Evolutionary conservation across 306 rosid species (phyloP).

Genomic region (Fragaria vesca): DNA sequence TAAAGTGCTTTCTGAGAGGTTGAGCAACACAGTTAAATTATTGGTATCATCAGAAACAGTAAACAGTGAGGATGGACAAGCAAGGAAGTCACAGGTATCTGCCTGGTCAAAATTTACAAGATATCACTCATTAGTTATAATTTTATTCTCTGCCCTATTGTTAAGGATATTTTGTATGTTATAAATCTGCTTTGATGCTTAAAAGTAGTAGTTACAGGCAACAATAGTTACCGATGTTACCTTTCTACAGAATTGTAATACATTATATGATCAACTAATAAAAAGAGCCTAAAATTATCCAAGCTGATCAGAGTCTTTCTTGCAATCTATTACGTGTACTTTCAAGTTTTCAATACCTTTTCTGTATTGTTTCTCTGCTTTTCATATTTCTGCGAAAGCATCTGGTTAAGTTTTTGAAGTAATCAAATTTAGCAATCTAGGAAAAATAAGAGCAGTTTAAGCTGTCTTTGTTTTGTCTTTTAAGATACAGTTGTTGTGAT

Average conservation of each 20-base stretch:
- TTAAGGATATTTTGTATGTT: conserved; percentile 38
- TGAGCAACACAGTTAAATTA: conserved; percentile 50
- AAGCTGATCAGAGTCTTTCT: background rate
- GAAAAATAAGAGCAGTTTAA: conserved; percentile 20
- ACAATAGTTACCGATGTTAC: background rate
- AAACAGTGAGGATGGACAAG: conserved; percentile 32
- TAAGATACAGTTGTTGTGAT: conserved; percentile 50
- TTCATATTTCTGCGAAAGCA: background rate
- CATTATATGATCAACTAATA: background rate
- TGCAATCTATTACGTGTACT: background rate
- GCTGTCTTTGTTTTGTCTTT: conserved; percentile 25
- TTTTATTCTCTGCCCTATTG: conserved; percentile 41
- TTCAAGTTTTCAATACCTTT: background rate
- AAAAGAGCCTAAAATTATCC: background rate
- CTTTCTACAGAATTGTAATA: background rate
- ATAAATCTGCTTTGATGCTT: conserved; percentile 25
- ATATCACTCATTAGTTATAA: conserved; percentile 48
- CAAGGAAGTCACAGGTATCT: conserved; percentile 58
- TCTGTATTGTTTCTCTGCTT: background rate
- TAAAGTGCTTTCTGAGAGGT: conserved; percentile 47
- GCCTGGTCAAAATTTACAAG: conserved; percentile 54
- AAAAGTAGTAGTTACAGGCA: conserved; percentile 16
- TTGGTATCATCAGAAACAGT: conserved; percentile 51
- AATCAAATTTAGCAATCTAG: conserved; percentile 36
- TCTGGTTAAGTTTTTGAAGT: background rate